Conservation (phyloP, 495 filamentous ascomycete genomes). For the Aspergillus wentii region DNA sequence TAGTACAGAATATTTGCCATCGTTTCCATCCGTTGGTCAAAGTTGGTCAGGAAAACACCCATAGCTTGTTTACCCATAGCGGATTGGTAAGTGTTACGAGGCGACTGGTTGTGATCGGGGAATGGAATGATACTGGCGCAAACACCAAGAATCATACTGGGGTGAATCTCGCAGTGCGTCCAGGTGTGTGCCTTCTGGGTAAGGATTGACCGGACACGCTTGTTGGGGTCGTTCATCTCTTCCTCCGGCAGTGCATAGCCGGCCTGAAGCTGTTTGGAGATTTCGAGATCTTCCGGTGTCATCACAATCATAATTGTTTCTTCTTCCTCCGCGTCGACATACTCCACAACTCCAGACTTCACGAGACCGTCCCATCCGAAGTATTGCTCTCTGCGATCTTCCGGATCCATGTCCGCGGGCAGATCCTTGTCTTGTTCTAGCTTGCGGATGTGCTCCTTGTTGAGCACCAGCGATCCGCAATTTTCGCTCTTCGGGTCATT, state of each 20-base stretch:
- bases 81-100: conserved; percentile 97
- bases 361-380: conserved; percentile 88
- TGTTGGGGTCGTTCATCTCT: conserved; percentile 59
- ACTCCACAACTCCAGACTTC: conserved; percentile 79
- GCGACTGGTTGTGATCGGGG: conserved; percentile 98
- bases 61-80: conserved; percentile 99
- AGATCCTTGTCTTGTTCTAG: conserved; percentile 67
- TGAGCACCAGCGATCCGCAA: conserved; percentile 73
- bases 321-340: conserved; percentile 96
- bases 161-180: conserved; percentile 98
- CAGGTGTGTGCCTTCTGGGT: conserved; percentile 80
- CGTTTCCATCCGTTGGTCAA: conserved; percentile 93
- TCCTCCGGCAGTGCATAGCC: conserved; percentile 60
- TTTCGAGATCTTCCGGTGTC: conserved; percentile 90
- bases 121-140: conserved; percentile 99
- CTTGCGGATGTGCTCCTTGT: conserved; percentile 68
- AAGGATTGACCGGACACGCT: conserved; percentile 77
- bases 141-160: conserved; percentile 96
- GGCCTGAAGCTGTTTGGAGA: conserved; percentile 56
- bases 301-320: conserved; percentile 99
- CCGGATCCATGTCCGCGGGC: conserved; percentile 47
- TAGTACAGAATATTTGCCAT: conserved; percentile 99
- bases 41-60: conserved; percentile 98
- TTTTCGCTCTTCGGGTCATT: conserved; percentile 64
- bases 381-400: conserved; percentile 55